Evolutionary conservation across 805 yeast species (phyloP), one percentile per base, ranked within the genome.

Genomic region (Starmerella bacillaris): DNA sequence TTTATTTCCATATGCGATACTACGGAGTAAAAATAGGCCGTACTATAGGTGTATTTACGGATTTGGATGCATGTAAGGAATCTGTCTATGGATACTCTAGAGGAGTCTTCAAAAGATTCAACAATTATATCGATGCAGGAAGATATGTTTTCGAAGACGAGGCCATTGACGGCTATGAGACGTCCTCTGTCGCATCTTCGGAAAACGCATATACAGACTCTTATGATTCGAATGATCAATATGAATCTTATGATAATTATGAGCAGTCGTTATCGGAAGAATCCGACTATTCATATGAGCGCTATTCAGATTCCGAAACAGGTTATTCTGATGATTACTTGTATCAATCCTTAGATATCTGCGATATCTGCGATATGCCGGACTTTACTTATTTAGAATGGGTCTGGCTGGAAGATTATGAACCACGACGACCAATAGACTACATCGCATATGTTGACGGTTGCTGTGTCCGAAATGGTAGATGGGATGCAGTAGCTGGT

Each of bases 361-460:
- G 16, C n/a, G 26, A 22, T 22, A 22, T 12, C 12, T n/a, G n/a
- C 12, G 26, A 12, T 22, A 22, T 12, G n/a, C 12, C 26, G 12
- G 26, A 22, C 26, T 22, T 12, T n/a, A 12, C 26, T 22, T 12
- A 12, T 22, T n/a, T n/a, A n/a, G n/a, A n/a, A n/a, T n/a, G 12
- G 26, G 12, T n/a, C 26, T n/a, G 12, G 26, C 26, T 12, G 26
- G n/a, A 22, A 22, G 12, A 12, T 12, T n/a, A n/a, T 22, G 12
- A 12, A 12, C 12, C 26, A n/a, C n/a, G 26, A 12, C 12, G 26
- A 12, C 26, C 12, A 22, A n/a, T 12, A 14, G 17, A 14, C 3
- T 4, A 39, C 18, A 33, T 38, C 4, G 59, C 80, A 0, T 83
- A 68, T 48, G 74, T 80, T 16, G 95, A 83, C 54, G 95, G 94